Conservation (phyloP, 2,329 filamentous ascomycete genomes). For the Alternaria solani region DNA sequence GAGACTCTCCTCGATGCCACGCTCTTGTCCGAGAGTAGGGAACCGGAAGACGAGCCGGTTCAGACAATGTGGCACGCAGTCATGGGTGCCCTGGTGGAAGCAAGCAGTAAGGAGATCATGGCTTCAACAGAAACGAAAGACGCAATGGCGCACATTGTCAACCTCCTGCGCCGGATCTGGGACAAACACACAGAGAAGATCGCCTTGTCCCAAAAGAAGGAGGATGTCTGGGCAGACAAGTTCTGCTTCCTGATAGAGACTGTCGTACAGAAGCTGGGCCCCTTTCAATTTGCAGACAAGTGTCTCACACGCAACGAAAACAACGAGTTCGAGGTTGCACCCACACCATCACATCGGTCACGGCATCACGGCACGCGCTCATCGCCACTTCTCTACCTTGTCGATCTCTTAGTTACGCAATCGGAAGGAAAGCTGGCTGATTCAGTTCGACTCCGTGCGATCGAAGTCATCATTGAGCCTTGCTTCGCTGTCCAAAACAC, state of each 20-base stretch:
- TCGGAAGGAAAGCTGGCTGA: slow-evolving; percentile 49
- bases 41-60: slow-evolving; percentile 56
- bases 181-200: slow-evolving; percentile 56
- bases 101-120: slow-evolving; percentile 86
- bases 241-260: slow-evolving; percentile 61
- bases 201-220: slow-evolving; percentile 43
- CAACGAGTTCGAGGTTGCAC: slow-evolving; percentile 67
- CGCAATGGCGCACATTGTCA: slow-evolving; percentile 76
- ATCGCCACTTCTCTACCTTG: slow-evolving; percentile 71
- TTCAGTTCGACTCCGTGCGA: slow-evolving; percentile 46
- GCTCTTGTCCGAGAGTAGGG: slow-evolving; percentile 53
- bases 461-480: slow-evolving; percentile 63
- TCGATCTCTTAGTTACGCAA: slow-evolving; percentile 65
- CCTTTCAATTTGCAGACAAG: slow-evolving; percentile 60
- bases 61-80: slow-evolving; percentile 70
- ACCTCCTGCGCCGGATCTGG: slow-evolving; percentile 76
- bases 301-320: slow-evolving; percentile 61
- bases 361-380: slow-evolving; percentile 59
- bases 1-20: slow-evolving; percentile 62
- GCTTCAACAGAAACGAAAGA: slow-evolving; percentile 82
- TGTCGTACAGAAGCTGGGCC: slow-evolving; percentile 61
- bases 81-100: slow-evolving; percentile 69
- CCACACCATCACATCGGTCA: slow-evolving; percentile 70
- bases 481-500: slow-evolving; percentile 60
- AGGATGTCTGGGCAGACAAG: slow-evolving; percentile 57